Evolutionary conservation across 2,329 filamentous ascomycete species (phyloP).

Genomic region (Samsoniella hepiali): DNA sequence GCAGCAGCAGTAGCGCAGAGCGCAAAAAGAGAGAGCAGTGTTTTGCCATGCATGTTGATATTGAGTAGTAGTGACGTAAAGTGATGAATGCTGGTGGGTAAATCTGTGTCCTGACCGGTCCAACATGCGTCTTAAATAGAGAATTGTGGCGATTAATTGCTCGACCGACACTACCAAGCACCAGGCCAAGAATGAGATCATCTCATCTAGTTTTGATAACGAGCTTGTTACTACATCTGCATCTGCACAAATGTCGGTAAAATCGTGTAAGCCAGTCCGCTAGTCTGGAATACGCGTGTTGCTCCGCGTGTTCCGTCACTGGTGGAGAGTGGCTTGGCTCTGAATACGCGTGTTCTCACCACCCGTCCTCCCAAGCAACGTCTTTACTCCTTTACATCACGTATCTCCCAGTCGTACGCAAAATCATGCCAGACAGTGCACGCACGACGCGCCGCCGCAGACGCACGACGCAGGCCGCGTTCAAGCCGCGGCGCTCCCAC

Average conservation of each 20-base stretch:
- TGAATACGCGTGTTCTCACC: neutral
- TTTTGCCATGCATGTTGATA: neutral
- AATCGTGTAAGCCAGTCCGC: too few species aligned
- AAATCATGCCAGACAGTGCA: neutral
- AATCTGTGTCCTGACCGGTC: too few species aligned
- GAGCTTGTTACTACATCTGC: too few species aligned
- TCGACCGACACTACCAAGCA: too few species aligned
- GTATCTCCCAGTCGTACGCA: neutral
- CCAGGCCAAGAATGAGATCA: too few species aligned
- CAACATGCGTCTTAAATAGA: too few species aligned
- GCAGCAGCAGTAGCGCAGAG: neutral
- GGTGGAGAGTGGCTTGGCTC: neutral
- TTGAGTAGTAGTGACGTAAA: neutral
- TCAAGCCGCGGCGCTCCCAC: slow-evolving; percentile 21
- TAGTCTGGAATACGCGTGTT: neutral
- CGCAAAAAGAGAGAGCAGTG: neutral
- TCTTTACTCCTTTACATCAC: neutral
- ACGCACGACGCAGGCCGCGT: neutral
- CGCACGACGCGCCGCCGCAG: neutral
- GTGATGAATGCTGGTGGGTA: too few species aligned
- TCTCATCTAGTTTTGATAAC: too few species aligned
- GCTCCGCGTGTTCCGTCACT: neutral
- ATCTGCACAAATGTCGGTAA: too few species aligned
- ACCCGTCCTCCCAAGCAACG: neutral
- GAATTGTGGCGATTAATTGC: too few species aligned